Evolutionary conservation across 257 asterid genomes (phyloP).

Genomic region (Jaltomata sinuosa): DNA sequence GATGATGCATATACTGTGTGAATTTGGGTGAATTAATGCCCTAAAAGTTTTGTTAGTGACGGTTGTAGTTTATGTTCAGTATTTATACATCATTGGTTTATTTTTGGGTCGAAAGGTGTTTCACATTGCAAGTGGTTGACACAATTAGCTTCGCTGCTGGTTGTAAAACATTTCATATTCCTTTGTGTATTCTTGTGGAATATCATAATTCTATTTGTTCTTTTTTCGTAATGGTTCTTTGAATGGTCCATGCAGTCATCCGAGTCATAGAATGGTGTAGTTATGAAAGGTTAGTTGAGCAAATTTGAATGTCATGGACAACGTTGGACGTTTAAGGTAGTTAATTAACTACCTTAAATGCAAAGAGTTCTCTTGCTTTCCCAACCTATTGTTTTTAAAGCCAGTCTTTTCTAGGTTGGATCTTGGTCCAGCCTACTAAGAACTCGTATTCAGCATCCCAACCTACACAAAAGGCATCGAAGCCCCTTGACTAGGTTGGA

Average conservation of each 20-base stretch:
- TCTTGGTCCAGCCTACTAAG: neutral
- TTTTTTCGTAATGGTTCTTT: neutral
- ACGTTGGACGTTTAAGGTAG: neutral
- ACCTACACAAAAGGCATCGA: neutral
- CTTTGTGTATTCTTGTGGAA: neutral
- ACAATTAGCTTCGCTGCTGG: conserved; percentile 2
- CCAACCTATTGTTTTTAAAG: neutral
- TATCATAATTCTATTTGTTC: neutral
- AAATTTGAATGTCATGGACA: neutral
- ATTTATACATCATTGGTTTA: conserved; percentile 9
- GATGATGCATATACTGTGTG: neutral
- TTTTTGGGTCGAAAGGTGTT: conserved; percentile 9
- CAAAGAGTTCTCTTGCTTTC: neutral
- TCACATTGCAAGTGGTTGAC: neutral
- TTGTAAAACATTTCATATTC: conserved; percentile 14
- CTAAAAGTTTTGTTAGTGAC: neutral
- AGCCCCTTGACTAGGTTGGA: too few relatives aligned
- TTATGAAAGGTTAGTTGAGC: neutral
- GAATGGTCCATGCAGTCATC: neutral
- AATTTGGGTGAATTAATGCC: neutral
- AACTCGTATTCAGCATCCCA: neutral
- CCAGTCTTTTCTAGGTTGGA: too few relatives aligned
- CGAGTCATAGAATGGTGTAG: neutral
- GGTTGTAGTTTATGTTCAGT: neutral
- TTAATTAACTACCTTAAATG: neutral